Percentiles rank a stretch among this genome's conserved stretches.
Conservation (phyloP, 2,329 filamentous ascomycete genomes). For the Madurella mycetomatis region DNA sequence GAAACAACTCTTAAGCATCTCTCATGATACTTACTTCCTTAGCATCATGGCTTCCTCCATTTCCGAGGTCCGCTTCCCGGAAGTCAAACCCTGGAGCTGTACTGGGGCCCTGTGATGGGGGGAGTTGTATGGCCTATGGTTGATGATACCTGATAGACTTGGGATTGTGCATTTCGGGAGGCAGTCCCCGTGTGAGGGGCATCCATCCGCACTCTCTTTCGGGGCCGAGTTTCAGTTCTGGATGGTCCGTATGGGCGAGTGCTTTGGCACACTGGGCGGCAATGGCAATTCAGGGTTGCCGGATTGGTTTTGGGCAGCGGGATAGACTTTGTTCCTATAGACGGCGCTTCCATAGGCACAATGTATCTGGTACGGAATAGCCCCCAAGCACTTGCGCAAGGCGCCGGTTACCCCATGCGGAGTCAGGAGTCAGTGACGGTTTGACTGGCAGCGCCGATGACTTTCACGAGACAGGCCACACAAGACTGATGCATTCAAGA, state of each 20-base stretch:
- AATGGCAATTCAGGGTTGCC: no score
- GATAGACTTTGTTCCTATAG: slow-evolving; percentile 13
- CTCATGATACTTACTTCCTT: not conserved
- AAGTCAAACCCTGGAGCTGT: not conserved
- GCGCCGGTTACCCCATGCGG: no score
- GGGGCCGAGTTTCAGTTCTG: not conserved
- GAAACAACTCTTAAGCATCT: not conserved
- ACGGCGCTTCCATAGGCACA: not conserved
- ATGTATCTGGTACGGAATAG: not conserved
- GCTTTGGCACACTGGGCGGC: not conserved
- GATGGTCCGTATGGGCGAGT: not conserved
- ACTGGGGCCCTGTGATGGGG: not conserved
- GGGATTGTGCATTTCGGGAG: slow-evolving; percentile 3
- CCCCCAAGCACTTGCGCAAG: no score
- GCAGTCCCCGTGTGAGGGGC: not conserved
- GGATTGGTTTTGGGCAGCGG: not conserved
- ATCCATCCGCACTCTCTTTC: not conserved
- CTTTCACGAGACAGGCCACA: no score
- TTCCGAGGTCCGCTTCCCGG: not conserved
- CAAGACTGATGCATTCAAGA: no score
- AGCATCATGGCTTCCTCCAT: not conserved
- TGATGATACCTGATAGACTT: slow-evolving; percentile 24
- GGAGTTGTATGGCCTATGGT: not conserved
- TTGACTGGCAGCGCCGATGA: no score
- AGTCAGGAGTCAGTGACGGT: no score